Evolutionary conservation across 345 rosid species (phyloP).

Genomic region (Salix udensis): DNA sequence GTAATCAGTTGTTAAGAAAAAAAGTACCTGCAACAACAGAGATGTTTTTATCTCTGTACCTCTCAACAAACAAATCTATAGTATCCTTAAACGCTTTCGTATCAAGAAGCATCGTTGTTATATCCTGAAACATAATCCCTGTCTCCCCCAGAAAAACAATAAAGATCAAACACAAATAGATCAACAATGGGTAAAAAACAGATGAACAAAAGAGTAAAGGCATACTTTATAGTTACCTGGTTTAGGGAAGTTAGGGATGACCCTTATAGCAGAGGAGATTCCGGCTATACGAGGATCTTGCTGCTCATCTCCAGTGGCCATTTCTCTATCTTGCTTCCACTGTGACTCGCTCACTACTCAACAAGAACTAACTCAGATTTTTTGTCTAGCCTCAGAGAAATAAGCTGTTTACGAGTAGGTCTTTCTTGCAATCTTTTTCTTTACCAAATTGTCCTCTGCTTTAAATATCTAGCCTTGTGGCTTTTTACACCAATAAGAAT

Average conservation of each 20-base stretch:
- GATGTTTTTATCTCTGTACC: conserved; percentile 57
- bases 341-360: conserved; percentile 13
- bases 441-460: too few species aligned
- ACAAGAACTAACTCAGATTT: neutral
- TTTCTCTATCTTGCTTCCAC: neutral
- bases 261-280: conserved; percentile 68
- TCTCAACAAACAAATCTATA: conserved; percentile 78
- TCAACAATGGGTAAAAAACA: neutral
- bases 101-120: conserved; percentile 77
- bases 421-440: neutral
- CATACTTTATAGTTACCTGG: conserved; percentile 41
- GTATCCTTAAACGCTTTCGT: conserved; percentile 66
- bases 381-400: too few species aligned
- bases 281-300: conserved; percentile 58
- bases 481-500: too few species aligned
- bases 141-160: conserved; percentile 2
- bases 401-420: neutral
- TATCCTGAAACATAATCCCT: conserved; percentile 93
- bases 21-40: conserved; percentile 73
- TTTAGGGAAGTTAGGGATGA: conserved; percentile 91
- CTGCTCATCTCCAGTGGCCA: conserved; percentile 36
- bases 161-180: neutral
- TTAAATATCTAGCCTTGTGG: too few species aligned
- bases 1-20: too few species aligned
- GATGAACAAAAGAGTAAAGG: neutral